Base-by-base conservation (phyloP, 768 basidiomycete genomes). In the Lentinula sp. region DNA sequence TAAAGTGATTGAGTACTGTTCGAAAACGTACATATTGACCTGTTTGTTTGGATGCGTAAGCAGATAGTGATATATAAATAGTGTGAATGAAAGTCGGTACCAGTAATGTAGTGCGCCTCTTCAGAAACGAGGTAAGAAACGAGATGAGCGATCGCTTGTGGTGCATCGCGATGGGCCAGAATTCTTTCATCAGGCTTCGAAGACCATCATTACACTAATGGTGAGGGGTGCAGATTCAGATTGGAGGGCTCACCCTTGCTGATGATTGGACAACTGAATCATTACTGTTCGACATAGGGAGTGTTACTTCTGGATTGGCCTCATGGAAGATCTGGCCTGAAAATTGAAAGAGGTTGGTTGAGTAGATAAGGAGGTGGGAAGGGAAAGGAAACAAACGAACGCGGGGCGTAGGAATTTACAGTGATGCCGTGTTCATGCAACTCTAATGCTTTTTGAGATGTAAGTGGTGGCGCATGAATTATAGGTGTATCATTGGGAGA, bases 91-190 rank as follows among this genome's bases (percentile, higher is more conserved):
- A 12, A 6, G 43, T 9, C 5, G 20, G 7, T 50, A 66, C 73
- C 73, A 0, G 73, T 73, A 3, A 73, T 70, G 53, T 68, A 72
- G 10, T 57, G 42, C 3, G 73, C 67, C n/a, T 71, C 66, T 45
- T 68, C 63, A 4, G 71, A 68, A 10, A 70, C 73, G 33, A 75
- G 67, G 64, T 72, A 75, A 4, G 73, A 71, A 3, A 74, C 73
- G 13, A 74, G 43, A 9, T 54, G 56, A 0, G 73, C 71, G 35
- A 73, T 61, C 35, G 73, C 66, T 12, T 64, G 48, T 0, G 71
- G 63, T 5, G 60, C 63, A 12, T 67, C 66, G 54, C 41, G 37
- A 42, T 56, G 55, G 13, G 55, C 39, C 66, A 61, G 23, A 54
- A 43, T 4, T 65, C 65, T n/a, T 66, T 54, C n/a, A 64, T 63